These are phyloP conservation scores for Kwoniella europaea DNA, from an alignment of 768 basidiomycete species.

Conservation along the genomic window DNA sequence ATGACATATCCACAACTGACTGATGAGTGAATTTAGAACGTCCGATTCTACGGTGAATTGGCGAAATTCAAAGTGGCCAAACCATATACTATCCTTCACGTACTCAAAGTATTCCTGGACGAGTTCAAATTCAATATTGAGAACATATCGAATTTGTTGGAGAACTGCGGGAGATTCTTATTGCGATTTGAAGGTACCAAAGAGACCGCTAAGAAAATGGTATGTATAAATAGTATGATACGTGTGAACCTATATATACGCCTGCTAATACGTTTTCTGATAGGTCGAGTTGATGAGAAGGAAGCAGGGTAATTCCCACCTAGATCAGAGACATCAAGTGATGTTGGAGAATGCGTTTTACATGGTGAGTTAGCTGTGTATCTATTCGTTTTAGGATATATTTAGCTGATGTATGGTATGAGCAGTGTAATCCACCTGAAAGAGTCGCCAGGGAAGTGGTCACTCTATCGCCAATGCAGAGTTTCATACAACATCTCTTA, in stretches of 20 bases:
- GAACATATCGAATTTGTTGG: constrained; percentile 85
- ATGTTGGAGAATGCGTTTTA: constrained; percentile 98
- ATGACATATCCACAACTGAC: background rate
- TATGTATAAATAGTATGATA: constrained; percentile 44
- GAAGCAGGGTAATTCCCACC: constrained; percentile 89
- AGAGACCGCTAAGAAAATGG: constrained; percentile 87
- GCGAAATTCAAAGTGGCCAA: constrained; percentile 96
- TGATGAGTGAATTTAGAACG: constrained; percentile 66
- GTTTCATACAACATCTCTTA: constrained; percentile 94
- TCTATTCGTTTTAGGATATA: constrained; percentile 2
- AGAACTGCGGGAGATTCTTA: constrained; percentile 91
- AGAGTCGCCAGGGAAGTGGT: constrained; percentile 84
- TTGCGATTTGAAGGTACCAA: constrained; percentile 84
- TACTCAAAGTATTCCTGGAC: constrained; percentile 95
- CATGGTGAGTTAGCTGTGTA: constrained; percentile 65
- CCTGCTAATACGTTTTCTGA: background rate
- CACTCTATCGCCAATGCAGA: constrained; percentile 79
- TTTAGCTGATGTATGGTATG: constrained; percentile 11
- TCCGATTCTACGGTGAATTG: constrained; percentile 82
- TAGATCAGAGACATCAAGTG: constrained; percentile 86
- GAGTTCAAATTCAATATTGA: constrained; percentile 94
- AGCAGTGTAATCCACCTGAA: constrained; percentile 94
- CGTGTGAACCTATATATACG: no score
- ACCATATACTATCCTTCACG: constrained; percentile 86
- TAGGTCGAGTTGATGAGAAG: constrained; percentile 92